Evolutionary conservation across 805 yeast genomes (phyloP), one percentile per base, ranked within the genome.

Genomic region (Hagleromyces aurorensis): DNA sequence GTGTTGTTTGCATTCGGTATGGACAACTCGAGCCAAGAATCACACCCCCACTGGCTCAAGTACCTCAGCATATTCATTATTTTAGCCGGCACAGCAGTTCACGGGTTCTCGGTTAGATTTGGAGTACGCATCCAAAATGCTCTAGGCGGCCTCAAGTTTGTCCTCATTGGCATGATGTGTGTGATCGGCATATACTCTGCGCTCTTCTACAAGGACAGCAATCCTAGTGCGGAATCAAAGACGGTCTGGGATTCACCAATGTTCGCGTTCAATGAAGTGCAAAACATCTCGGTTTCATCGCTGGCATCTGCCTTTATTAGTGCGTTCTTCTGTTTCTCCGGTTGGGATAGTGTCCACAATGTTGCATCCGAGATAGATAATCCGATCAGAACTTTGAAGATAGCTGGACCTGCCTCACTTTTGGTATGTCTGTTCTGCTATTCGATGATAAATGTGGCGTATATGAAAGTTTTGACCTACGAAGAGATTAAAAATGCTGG

Each of bases 111-210:
- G 16, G 70, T 75, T 2, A 68, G 58, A 33, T 65, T 65, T 39
- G 87, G 87, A 0, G 66, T 80, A 1, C 47, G 55, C 10, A 58
- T 78, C 9, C 86, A 79, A 46, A 79, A 78, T 43, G 36, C 70
- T 8, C 52, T 79, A 3, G 89, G 91, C 0, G 64, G 64, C 6
- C 44, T 80, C 47, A 81, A 81, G 48, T 48, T 81, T 26, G 47
- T 59, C 3, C 54, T 80, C 17, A 62, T 79, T 22, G 64, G 54
- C 0, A 49, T 76, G 1, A 70, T 80, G 65, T 61, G 73, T 3
- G 28, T 65, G 4, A 69, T 79, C 0, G 83, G 87, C 0, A 11
- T 76, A 2, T 78, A 73, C 42, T 75, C 71, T 4, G 38, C 72
- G 1, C 40, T 71, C n/a, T 81, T 44, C 24, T 43, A 37, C 20